Percentiles rank a stretch among this genome's conserved stretches.
Conservation (phyloP, 1,284 basidiomycete species). For the Melampsora allii-populina region DNA sequence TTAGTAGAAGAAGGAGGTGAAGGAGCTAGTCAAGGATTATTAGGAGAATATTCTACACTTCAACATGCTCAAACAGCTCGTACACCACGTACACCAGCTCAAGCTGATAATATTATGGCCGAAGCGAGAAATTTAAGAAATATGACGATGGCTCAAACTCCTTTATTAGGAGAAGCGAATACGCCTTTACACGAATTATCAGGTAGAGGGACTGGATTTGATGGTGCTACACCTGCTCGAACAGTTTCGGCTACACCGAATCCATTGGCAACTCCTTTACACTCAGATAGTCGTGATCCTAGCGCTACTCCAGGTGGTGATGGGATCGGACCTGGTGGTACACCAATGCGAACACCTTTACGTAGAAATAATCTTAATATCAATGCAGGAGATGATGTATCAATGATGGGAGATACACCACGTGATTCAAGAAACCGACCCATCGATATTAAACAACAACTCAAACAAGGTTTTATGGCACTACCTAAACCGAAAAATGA, state of each 20-base stretch:
- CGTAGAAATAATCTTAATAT: conserved; percentile 79
- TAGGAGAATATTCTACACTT: conserved; percentile 88
- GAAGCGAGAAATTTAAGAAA: conserved; percentile 93
- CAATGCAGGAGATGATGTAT: conserved; percentile 65
- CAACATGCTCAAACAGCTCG: conserved; percentile 83
- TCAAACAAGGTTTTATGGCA: conserved; percentile 75
- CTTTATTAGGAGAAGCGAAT: conserved; percentile 93
- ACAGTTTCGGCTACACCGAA: conserved; percentile 88
- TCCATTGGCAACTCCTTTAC: conserved; percentile 80
- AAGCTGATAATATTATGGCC: conserved; percentile 86
- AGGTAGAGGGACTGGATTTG: conserved; percentile 74
- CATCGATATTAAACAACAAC: conserved; percentile 63
- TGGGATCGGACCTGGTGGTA: conserved; percentile 59
- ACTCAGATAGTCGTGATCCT: conserved; percentile 56
- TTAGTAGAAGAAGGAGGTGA: conserved; percentile 62
- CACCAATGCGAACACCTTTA: conserved; percentile 83
- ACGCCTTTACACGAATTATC: conserved; percentile 75
- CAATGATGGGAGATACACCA: conserved; percentile 65
- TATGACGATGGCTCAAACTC: conserved; percentile 87
- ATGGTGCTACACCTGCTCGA: conserved; percentile 84
- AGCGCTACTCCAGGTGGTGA: conserved; percentile 62
- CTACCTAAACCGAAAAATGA: conserved; percentile 95
- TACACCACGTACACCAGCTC: conserved; percentile 85
- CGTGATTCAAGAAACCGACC: conserved; percentile 65
- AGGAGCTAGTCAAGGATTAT: conserved; percentile 76